Evolutionary conservation across 768 basidiomycete genomes (phyloP).

Genomic region (Pulveroboletus sp.): DNA sequence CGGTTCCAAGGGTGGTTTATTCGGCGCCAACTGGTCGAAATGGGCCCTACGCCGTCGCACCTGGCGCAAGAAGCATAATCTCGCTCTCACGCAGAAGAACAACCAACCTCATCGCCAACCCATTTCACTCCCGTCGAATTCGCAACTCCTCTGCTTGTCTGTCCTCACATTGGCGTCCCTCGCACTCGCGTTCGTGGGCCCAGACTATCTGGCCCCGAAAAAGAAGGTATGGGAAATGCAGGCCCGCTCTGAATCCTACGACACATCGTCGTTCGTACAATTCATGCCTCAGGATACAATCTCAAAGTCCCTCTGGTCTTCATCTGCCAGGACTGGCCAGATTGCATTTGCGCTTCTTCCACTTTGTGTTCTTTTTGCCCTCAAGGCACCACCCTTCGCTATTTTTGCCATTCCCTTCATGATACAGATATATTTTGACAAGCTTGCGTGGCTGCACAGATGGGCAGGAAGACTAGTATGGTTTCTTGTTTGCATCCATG

Average conservation of each 20-base stretch:
- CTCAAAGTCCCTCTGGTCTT: conserved; percentile 66
- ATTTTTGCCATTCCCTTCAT: conserved; percentile 60
- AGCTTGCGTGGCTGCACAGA: conserved; percentile 65
- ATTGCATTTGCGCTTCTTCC: conserved; percentile 73
- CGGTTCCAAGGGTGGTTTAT: conserved; percentile 36
- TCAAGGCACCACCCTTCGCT: conserved; percentile 71
- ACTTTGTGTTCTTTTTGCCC: conserved; percentile 62
- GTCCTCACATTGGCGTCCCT: conserved; percentile 43
- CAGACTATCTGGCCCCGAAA: conserved; percentile 61
- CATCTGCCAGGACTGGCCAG: conserved; percentile 60
- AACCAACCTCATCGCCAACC: conserved; percentile 41
- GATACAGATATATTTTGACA: conserved; percentile 70
- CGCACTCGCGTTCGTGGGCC: conserved; percentile 52
- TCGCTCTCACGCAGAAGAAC: conserved; percentile 32
- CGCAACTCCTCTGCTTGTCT: conserved; percentile 50
- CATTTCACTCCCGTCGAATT: conserved; percentile 55
- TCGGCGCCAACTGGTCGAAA: conserved; percentile 55
- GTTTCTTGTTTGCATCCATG: conserved; percentile 57
- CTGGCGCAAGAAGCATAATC: conserved; percentile 47
- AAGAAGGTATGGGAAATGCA: conserved; percentile 43
- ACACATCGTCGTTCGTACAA: conserved; percentile 33
- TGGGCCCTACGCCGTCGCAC: conserved; percentile 56
- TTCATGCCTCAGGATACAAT: conserved; percentile 57
- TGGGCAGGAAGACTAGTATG: conserved; percentile 72
- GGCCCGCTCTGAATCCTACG: conserved; percentile 19